phyloP scores from a whole-genome alignment of 2,329 filamentous ascomycete species.

The Lasiodiplodia hormozganensis region DNA sequence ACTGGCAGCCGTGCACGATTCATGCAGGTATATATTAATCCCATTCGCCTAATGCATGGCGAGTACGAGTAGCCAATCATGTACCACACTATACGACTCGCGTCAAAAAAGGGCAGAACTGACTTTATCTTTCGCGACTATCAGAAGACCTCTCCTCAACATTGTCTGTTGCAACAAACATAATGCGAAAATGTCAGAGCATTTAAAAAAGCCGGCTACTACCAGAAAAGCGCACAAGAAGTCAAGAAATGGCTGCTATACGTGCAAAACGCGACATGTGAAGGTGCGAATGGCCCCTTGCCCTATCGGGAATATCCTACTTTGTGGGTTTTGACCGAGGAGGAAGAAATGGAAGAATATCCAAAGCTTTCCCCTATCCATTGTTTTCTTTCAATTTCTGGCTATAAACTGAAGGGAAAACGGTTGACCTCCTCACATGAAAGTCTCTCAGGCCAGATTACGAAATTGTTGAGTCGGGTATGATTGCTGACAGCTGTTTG shows the following conservation, averaged over 20 bases:
- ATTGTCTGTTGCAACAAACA: neutral
- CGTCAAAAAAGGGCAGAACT: too few relatives aligned
- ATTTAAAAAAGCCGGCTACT: too few relatives aligned
- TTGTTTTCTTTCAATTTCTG: neutral
- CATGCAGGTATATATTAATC: too few relatives aligned
- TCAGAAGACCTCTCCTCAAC: neutral
- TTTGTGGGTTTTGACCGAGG: neutral
- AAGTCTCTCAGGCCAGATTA: neutral
- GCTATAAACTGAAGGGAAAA: neutral
- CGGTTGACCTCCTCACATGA: neutral
- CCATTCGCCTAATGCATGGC: too few relatives aligned
- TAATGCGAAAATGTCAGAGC: neutral
- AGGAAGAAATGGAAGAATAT: too few relatives aligned
- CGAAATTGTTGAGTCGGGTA: neutral
- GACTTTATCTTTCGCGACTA: too few relatives aligned
- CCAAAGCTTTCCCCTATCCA: neutral
- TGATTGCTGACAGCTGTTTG: neutral
- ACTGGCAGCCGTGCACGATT: too few relatives aligned
- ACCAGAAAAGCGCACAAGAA: neutral
- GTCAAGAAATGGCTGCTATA: neutral
- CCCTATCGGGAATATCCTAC: too few relatives aligned
- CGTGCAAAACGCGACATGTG: slow-evolving; percentile 4
- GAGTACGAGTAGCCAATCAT: too few relatives aligned
- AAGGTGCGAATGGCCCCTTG: neutral
- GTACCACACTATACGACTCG: too few relatives aligned